A percentile compares a stretch with the other conserved stretches of the same genome.
phyloP scores from a whole-genome alignment of 345 rosid genomes.

The Hevea brasiliensis region DNA sequence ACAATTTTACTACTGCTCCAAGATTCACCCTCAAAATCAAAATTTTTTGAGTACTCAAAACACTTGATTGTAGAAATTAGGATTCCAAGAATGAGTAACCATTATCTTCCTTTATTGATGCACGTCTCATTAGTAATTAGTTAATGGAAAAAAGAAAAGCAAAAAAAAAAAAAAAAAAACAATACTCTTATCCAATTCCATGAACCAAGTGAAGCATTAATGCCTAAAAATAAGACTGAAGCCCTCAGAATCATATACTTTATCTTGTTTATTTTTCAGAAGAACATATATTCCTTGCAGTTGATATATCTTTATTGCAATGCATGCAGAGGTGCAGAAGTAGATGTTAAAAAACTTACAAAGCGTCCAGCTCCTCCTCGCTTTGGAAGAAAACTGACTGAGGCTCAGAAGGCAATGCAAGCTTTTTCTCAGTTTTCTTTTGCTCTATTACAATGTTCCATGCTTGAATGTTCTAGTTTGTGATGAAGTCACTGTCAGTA shows the following conservation, averaged over 20 bases:
- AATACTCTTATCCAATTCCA: too few species aligned
- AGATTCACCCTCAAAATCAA: too few species aligned
- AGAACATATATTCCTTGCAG: background rate
- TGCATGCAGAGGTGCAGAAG: conserved; percentile 76
- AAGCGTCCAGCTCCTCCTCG: conserved; percentile 98
- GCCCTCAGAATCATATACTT: background rate
- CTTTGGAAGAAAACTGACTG: conserved; percentile 87
- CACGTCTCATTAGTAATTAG: too few species aligned
- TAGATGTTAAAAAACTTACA: conserved; percentile 78
- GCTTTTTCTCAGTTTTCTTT: background rate
- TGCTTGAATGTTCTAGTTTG: background rate
- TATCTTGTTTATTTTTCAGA: background rate
- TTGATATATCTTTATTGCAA: background rate
- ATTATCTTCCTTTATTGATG: too few species aligned
- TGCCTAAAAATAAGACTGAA: too few species aligned
- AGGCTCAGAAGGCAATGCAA: conserved; percentile 73
- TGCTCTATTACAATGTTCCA: background rate
- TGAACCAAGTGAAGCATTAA: too few species aligned
- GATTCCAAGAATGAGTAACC: too few species aligned
- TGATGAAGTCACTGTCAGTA: background rate
- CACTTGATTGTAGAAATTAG: too few species aligned
- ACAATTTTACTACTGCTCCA: too few species aligned
- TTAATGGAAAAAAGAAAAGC: too few species aligned
- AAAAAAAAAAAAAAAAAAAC: too few species aligned
- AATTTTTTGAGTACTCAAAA: too few species aligned